phyloP scores from a whole-genome alignment of 495 filamentous ascomycete genomes.

The Apiosordaria backusii region DNA sequence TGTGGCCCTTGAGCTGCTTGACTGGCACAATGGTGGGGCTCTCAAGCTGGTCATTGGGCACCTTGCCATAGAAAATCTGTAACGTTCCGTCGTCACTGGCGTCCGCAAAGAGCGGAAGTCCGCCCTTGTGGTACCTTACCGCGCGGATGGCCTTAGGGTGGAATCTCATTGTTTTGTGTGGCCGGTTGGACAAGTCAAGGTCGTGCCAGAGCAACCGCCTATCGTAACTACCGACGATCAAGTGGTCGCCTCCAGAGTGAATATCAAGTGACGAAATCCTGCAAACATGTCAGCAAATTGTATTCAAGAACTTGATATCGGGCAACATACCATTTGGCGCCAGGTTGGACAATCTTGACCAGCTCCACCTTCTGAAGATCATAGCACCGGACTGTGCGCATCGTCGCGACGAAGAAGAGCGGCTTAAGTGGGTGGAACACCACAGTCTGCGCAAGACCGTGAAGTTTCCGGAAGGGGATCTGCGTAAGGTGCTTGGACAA shows the following conservation, averaged over 20 bases:
- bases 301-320: neutral
- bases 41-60: constrained; percentile 89
- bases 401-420: constrained; percentile 92
- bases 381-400: constrained; percentile 85
- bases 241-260: constrained; percentile 87
- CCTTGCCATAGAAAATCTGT: constrained; percentile 95
- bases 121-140: constrained; percentile 79
- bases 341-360: constrained; percentile 85
- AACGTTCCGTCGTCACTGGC: constrained; percentile 89
- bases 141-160: constrained; percentile 85
- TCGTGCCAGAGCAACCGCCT: constrained; percentile 95
- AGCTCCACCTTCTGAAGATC: constrained; percentile 86
- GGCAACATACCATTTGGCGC: constrained; percentile 56
- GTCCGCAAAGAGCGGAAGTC: constrained; percentile 85
- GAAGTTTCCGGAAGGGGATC: constrained; percentile 84
- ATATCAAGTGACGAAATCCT: constrained; percentile 95
- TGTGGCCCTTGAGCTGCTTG: constrained; percentile 89
- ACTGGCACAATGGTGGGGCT: constrained; percentile 94
- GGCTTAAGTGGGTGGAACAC: constrained; percentile 93
- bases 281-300: constrained; percentile 14
- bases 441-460: constrained; percentile 80
- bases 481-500: constrained; percentile 92
- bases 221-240: constrained; percentile 92
- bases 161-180: constrained; percentile 94
- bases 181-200: constrained; percentile 80